These are phyloP conservation scores for Wallacemonas rigidus DNA, from an alignment of 208 protist genomes.

Conservation along the genomic window DNA sequence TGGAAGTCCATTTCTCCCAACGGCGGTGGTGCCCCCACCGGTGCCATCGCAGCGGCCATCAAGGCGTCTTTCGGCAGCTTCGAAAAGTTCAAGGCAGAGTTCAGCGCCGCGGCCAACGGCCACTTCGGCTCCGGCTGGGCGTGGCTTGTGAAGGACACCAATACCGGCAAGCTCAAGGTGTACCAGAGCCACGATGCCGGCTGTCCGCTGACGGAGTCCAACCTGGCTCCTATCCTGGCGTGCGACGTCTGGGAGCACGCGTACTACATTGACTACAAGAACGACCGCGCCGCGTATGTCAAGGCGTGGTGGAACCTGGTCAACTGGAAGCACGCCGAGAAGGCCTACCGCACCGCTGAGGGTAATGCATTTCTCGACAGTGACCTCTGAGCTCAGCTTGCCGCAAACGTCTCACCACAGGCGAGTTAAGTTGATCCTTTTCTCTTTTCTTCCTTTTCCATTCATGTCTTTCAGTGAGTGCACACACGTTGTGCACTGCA, in stretches of 20 bases:
- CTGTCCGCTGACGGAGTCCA: conserved; percentile 34
- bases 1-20: conserved; percentile 71
- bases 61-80: conserved; percentile 57
- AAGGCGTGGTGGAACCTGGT: conserved; percentile 93
- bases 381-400: conserved; percentile 19
- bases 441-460: not conserved
- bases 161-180: conserved; percentile 50
- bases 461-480: not conserved
- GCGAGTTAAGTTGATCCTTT: not conserved
- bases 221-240: conserved; percentile 20
- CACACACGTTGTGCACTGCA: no score
- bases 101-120: conserved; percentile 50
- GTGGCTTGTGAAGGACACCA: conserved; percentile 78
- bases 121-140: conserved; percentile 91
- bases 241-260: conserved; percentile 96
- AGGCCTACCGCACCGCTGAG: conserved; percentile 16
- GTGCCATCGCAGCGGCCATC: conserved; percentile 55
- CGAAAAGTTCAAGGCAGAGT: conserved; percentile 84
- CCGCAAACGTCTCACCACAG: not conserved
- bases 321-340: conserved; percentile 86
- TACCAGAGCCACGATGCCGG: conserved; percentile 45
- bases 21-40: conserved; percentile 39
- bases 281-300: conserved; percentile 90
- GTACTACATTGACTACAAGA: conserved; percentile 96
- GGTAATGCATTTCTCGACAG: conserved; percentile 22